Evolutionary conservation across 2,329 filamentous ascomycete species (phyloP).

Genomic region (Colletotrichum australisinense): DNA sequence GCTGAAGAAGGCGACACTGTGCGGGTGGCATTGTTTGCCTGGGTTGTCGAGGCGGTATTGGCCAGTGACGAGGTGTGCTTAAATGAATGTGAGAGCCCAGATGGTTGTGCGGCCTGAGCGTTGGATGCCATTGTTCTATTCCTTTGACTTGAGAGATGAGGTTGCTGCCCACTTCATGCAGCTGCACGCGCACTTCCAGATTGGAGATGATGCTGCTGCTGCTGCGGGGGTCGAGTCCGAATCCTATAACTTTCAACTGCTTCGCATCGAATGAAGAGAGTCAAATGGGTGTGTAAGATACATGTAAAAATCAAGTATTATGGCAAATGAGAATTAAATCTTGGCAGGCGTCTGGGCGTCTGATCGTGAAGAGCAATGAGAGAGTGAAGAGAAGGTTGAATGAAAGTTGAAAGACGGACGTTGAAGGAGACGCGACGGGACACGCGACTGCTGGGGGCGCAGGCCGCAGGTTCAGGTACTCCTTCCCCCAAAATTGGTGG

Average conservation of each 20-base stretch:
- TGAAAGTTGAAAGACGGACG: background rate
- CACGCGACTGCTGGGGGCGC: slow-evolving; percentile 17
- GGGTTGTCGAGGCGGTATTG: background rate
- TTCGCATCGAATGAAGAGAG: background rate
- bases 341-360: background rate
- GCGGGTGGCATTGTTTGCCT: background rate
- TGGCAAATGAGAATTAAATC: background rate
- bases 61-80: background rate
- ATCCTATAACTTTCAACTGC: background rate
- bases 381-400: too few relatives aligned
- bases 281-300: background rate
- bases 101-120: background rate
- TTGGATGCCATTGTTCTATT: slow-evolving; percentile 8
- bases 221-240: background rate
- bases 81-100: background rate
- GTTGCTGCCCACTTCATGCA: background rate
- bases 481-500: background rate
- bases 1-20: slow-evolving; percentile 8
- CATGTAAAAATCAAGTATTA: background rate
- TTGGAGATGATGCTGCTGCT: background rate
- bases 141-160: background rate
- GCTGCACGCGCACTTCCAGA: background rate
- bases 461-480: background rate
- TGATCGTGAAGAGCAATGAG: background rate
- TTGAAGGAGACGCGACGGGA: slow-evolving; percentile 12